Base-by-base conservation (phyloP, 2,329 filamentous ascomycete genomes). In the Acephala macrosclerotiorum region DNA sequence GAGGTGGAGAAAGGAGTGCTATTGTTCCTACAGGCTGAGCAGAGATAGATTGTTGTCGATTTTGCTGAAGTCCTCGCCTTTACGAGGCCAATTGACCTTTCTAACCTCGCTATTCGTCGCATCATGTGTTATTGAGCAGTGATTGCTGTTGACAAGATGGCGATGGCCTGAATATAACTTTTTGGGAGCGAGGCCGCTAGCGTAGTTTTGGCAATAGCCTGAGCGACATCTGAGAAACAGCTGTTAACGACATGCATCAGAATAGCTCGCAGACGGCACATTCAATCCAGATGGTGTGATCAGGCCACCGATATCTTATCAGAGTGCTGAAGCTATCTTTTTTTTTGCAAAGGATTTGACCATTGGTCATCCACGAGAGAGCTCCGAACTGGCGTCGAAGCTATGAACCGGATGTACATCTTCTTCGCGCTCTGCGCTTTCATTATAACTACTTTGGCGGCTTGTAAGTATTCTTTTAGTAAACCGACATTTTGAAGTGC, bases 81-180 rank as follows among this genome's bases (percentile, higher is more conserved):
- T n/a, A 75, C 42, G 12, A 73, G 70, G 64, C 70, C 72, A 71
- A 76, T 71, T 63, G 75, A 72, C 67, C 74, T 69, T 12, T 72
- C 66, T 67, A 71, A 63, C 67, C 71, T 71, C 55, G 72, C 62
- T 72, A 76, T 76, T 69, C 74, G 74, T 60, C 74, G 74, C 75
- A 77, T 77, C 49, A 55, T 71, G 65, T 66, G 49, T 51, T 66
- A 58, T 61, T 60, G 55, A 53, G 36, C 47, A 53, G 45, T 53
- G 20, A 29, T 51, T 3, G 40, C 26, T 42, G 49, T 58, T 60
- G 8, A 56, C 18, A 14, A 60, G 33, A 35, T 35, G 26, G 59
- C 25, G 18, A 64, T 36, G 22, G 51, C 42, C 40, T 16, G 18
- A 7, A 11, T 20, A 66, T 59, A 65, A 66, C 64, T 69, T 73